phyloP scores from a whole-genome alignment of 768 basidiomycete species.

The Amanita rimosa region DNA sequence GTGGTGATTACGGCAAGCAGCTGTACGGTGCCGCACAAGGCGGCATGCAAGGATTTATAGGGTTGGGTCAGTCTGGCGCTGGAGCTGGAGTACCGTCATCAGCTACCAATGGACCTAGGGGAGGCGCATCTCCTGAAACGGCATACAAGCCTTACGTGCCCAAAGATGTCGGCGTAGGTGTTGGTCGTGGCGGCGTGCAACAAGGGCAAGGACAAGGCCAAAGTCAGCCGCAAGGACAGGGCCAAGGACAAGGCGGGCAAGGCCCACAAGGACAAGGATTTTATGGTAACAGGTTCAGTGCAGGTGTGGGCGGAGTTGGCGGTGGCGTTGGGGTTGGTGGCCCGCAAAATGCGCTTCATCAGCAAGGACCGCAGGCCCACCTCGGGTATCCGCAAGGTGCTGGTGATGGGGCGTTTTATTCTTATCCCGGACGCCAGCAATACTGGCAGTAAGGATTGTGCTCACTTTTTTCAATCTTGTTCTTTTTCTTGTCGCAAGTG shows the following conservation, averaged over 20 bases:
- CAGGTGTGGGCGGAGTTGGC: constrained; percentile 23
- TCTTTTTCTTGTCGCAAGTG: constrained; percentile 4
- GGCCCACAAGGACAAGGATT: constrained; percentile 41
- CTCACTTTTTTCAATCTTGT: constrained; percentile 3
- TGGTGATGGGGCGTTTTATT: constrained; percentile 59
- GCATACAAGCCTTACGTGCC: constrained; percentile 67
- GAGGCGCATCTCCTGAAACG: constrained; percentile 55
- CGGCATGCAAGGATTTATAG: constrained; percentile 64
- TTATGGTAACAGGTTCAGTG: constrained; percentile 36
- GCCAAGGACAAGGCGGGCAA: constrained; percentile 32
- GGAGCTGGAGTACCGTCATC: constrained; percentile 25
- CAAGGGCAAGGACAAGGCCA: constrained; percentile 37
- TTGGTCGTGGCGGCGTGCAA: constrained; percentile 29
- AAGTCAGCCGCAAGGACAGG: constrained; percentile 42
- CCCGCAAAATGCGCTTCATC: constrained; percentile 30
- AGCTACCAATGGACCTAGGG: constrained; percentile 35
- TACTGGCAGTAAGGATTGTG: constrained; percentile 43
- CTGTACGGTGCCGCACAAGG: constrained; percentile 40
- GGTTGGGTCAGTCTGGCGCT: constrained; percentile 36
- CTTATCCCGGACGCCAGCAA: constrained; percentile 56
- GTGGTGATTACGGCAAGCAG: constrained; percentile 31
- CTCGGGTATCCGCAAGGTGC: constrained; percentile 55
- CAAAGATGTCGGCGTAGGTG: constrained; percentile 49
- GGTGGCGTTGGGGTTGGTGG: constrained; percentile 26
- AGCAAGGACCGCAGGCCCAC: constrained; percentile 42